Base-by-base conservation (phyloP, 2,329 filamentous ascomycete species). In the Nemania abortiva region DNA sequence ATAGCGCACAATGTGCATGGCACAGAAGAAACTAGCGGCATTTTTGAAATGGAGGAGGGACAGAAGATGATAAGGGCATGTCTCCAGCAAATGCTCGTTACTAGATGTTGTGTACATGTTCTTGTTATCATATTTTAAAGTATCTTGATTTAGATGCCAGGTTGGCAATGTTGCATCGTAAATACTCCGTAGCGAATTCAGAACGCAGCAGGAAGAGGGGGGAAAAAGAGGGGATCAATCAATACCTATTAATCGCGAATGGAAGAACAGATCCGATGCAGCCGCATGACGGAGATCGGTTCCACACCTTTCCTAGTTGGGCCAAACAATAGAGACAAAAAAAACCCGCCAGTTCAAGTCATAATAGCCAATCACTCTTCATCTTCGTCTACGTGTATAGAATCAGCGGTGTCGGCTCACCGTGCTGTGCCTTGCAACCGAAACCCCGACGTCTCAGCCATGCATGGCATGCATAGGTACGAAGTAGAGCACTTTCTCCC, bases 251-350 rank as follows among this genome's bases (percentile, higher is more conserved):
- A 6, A 27, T 24, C 13, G 49, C 20, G 60, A 57, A 34, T 54
- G 49, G 18, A 52, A 52, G 39, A 22, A 50, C 13, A 61, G 66
- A 65, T 53, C 55, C 56, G 52, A 55, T 45, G 49, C 52, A 65
- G 60, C 65, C 65, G 65, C 59, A 63, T 62, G 47, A 64, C 37
- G 47, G 66, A 52, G 50, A 61, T 54, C 55, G 55, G 39, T 58
- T 49, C 39, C 27, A 59, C 58, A 18, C 65, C 54, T 63, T 68
- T 63, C 60, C 65, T 42, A 54, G 27, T 68, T 34, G 37, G 55
- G 22, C 24, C 47, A 50, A 22, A 50, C 58, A 39, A 57, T 54
- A 22, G 34, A 47, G 7, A 50, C 58, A 39, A 57, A 47, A 22
- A 24, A 47, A 63, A 68, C 49, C 61, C 29, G 42, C 50, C 61